Conservation (phyloP, 805 yeast species). For the Saccharomycopsis capsularis region DNA sequence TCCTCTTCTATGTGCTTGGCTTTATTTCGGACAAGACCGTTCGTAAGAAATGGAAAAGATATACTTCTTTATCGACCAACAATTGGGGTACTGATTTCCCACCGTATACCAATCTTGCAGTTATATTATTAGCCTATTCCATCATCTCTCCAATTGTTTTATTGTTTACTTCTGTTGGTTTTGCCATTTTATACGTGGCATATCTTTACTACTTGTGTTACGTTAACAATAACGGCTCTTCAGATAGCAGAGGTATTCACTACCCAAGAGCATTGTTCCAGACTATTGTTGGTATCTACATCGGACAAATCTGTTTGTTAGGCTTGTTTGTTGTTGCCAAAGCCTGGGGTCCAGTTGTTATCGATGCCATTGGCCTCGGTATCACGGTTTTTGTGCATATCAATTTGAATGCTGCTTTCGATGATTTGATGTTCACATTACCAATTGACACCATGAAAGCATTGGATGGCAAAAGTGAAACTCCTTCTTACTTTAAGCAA, state of each 20-base stretch:
- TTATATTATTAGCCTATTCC: conserved; percentile 59
- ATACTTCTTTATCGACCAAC: conserved; percentile 43
- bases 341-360: conserved; percentile 89
- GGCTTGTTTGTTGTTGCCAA: conserved; percentile 86
- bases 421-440: conserved; percentile 46
- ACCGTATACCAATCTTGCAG: conserved; percentile 62
- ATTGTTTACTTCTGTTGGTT: conserved; percentile 65
- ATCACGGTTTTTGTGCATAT: conserved; percentile 65
- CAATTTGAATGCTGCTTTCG: conserved; percentile 60
- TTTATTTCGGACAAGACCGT: conserved; percentile 52
- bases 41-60: conserved; percentile 61
- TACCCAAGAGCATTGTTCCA: conserved; percentile 88
- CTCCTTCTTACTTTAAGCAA: conserved; percentile 45
- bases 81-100: conserved; percentile 78
- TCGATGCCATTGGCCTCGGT: conserved; percentile 60
- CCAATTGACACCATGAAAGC: conserved; percentile 75
- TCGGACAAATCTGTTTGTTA: conserved; percentile 79
- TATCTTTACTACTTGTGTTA: conserved; percentile 73
- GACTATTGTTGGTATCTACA: conserved; percentile 78
- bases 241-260: conserved; percentile 73
- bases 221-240: conserved; percentile 49
- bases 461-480: conserved; percentile 59
- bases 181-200: conserved; percentile 66
- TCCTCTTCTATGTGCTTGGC: conserved; percentile 55
- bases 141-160: conserved; percentile 79